Evolutionary conservation across 805 yeast genomes (phyloP).

Genomic region (Candida saitoana): DNA sequence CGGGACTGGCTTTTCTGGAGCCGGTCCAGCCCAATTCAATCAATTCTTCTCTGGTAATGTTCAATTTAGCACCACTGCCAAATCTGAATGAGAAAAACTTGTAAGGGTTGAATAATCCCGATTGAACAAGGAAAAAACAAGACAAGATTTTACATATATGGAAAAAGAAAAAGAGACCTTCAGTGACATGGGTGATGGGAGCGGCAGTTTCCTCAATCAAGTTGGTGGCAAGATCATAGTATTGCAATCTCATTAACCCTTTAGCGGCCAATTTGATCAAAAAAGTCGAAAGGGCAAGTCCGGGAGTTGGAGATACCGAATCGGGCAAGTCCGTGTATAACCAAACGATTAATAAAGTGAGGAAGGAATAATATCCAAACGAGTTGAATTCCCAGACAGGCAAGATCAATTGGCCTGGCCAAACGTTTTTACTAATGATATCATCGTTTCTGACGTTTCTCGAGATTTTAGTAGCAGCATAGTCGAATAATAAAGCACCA

Average conservation of each 20-base stretch:
- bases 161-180: slow-evolving; percentile 64
- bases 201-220: slow-evolving; percentile 47
- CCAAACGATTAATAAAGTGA: slow-evolving; percentile 57
- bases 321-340: slow-evolving; percentile 93
- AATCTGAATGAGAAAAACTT: slow-evolving; percentile 26
- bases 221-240: slow-evolving; percentile 40
- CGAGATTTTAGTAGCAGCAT: slow-evolving; percentile 49
- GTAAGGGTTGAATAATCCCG: slow-evolving; percentile 77
- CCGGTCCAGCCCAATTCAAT: slow-evolving; percentile 92
- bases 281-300: slow-evolving; percentile 70
- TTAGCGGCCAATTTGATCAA: slow-evolving; percentile 24
- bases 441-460: slow-evolving; percentile 36
- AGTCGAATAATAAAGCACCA: slow-evolving; percentile 72
- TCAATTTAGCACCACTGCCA: slow-evolving; percentile 23
- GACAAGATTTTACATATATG: slow-evolving; percentile 61
- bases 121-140: slow-evolving; percentile 54
- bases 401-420: slow-evolving; percentile 88
- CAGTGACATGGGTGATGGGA: slow-evolving; percentile 43
- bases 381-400: slow-evolving; percentile 63
- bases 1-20: slow-evolving; percentile 64
- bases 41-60: slow-evolving; percentile 52
- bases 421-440: slow-evolving; percentile 52
- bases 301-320: slow-evolving; percentile 86
- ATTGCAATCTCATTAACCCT: slow-evolving; percentile 31
- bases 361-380: slow-evolving; percentile 38